phyloP scores from a whole-genome alignment of 805 yeast species.

The Teunomyces tritomae region DNA sequence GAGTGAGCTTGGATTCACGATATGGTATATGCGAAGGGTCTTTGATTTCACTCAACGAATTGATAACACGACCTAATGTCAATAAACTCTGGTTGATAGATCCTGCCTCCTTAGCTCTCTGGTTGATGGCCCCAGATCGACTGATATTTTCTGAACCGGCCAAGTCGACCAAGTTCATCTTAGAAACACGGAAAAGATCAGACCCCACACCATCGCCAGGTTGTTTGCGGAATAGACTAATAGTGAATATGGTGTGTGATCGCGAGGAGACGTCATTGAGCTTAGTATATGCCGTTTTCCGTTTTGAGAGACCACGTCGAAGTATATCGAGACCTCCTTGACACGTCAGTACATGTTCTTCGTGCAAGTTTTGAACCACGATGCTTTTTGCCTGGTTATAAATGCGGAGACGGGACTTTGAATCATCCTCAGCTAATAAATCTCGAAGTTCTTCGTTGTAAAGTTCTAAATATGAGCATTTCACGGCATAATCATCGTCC shows the following conservation, averaged over 20 bases:
- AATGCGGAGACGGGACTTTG: slow-evolving; percentile 29
- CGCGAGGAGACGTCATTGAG: slow-evolving; percentile 72
- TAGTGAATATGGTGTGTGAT: slow-evolving; percentile 74
- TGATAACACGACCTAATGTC: slow-evolving; percentile 87
- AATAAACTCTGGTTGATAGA: slow-evolving; percentile 84
- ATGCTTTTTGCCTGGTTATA: slow-evolving; percentile 27
- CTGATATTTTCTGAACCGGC: slow-evolving; percentile 93
- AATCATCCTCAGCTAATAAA: slow-evolving; percentile 51
- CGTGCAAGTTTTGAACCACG: slow-evolving; percentile 63
- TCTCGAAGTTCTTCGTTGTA: slow-evolving; percentile 86
- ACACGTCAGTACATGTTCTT: slow-evolving; percentile 53
- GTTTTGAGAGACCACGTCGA: slow-evolving; percentile 53
- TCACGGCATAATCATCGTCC: slow-evolving; percentile 58
- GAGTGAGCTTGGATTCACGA: slow-evolving; percentile 74
- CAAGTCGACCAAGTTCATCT: slow-evolving; percentile 82
- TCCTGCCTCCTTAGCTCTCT: slow-evolving; percentile 91
- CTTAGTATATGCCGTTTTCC: slow-evolving; percentile 71
- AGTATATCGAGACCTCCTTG: slow-evolving; percentile 56
- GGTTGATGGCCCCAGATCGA: slow-evolving; percentile 82
- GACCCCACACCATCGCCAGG: slow-evolving; percentile 16
- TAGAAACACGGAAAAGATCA: slow-evolving; percentile 45
- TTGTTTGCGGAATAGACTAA: slow-evolving; percentile 51
- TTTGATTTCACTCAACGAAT: slow-evolving; percentile 38
- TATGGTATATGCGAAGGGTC: slow-evolving; percentile 69
- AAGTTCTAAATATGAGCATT: slow-evolving; percentile 78